A percentile compares a stretch with the other conserved stretches of the same genome.
Conservation (phyloP, 148 eudicot genomes). For the Fagopyrum homotropicum region DNA sequence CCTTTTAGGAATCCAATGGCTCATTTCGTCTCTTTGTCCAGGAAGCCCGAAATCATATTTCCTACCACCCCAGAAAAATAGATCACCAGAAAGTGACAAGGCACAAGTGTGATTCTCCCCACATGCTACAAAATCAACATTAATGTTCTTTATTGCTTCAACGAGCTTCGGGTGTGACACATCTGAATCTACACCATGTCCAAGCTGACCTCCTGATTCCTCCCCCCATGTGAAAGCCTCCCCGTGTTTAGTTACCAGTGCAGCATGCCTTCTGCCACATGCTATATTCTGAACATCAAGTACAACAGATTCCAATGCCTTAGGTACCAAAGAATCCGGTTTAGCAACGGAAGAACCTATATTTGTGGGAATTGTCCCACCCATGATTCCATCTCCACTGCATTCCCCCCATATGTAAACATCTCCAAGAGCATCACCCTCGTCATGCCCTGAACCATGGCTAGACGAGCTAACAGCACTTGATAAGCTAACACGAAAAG, state of each 20-base stretch:
- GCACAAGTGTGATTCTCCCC: constrained; percentile 77
- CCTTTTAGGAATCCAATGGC: constrained; percentile 55
- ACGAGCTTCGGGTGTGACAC: constrained; percentile 52
- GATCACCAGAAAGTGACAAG: constrained; percentile 55
- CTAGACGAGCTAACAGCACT: constrained; percentile 68
- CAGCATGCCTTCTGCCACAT: constrained; percentile 61
- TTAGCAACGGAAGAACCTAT: constrained; percentile 24
- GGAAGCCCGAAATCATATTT: constrained; percentile 47
- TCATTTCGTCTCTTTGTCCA: constrained; percentile 54
- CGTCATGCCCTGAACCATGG: constrained; percentile 58
- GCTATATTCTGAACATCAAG: constrained; percentile 59
- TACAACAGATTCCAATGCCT: constrained; percentile 50
- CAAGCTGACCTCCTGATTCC: constrained; percentile 67
- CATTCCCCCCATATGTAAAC: constrained; percentile 75
- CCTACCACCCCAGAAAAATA: constrained; percentile 72
- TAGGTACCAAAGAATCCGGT: constrained; percentile 44
- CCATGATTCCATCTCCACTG: constrained; percentile 44
- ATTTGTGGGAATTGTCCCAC: constrained; percentile 35
- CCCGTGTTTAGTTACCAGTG: constrained; percentile 60
- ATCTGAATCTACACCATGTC: constrained; percentile 67
- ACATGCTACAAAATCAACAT: constrained; percentile 54
- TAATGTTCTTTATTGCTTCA: constrained; percentile 35
- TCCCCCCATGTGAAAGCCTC: constrained; percentile 73
- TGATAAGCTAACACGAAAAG: constrained; percentile 54
- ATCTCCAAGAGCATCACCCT: constrained; percentile 47